Evolutionary conservation across 371 early-diverging fungal genomes (phyloP), one percentile per base, ranked within the genome.

Genomic region (Nematocida parisii): DNA sequence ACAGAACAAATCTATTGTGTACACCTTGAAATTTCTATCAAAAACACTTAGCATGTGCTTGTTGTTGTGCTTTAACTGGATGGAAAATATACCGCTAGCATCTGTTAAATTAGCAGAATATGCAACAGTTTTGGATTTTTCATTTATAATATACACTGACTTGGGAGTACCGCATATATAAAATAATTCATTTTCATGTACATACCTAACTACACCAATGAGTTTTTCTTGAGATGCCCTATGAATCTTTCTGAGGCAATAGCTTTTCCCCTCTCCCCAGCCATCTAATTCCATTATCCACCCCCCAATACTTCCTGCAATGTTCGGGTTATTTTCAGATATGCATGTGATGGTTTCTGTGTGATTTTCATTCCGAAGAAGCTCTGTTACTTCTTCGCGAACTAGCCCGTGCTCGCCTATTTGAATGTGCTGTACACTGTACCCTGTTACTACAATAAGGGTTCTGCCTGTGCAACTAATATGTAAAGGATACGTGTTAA

Each of bases 251-350:
- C 50, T 15, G 13, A 75, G 15, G 2, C n/a, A 39, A 45, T 42
- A 66, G 45, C 1, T 2, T 20, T 18, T 27, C 7, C n/a, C 56
- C 40, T 46, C 67, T 6, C 22, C 55, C 18, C 6, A 5, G 1
- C 27, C 20, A 7, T 44, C 22, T n/a, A 75, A 5, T 5, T 46
- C 7, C 39, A 75, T n/a, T 5, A 75, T 42, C 75, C 75, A 75
- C 18, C 75, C 75, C 0, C 75, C 75, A 67, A 75, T 75, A 18
- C 44, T 75, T 75, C 75, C 75, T 33, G 15, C 74, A 64, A 66
- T 7, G 11, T 2, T 1, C 5, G 18, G 39, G 27, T 18, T 18
- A 18, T 13, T 11, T 9, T 39, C 11, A n/a, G 9, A 52, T 66
- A 74, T 24, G 42, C 40, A 75, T 7, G 68, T 75, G 27, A 67